These are phyloP conservation scores for Aspergillus bridgeri DNA, from an alignment of 495 filamentous ascomycete species.

Conservation along the genomic window DNA sequence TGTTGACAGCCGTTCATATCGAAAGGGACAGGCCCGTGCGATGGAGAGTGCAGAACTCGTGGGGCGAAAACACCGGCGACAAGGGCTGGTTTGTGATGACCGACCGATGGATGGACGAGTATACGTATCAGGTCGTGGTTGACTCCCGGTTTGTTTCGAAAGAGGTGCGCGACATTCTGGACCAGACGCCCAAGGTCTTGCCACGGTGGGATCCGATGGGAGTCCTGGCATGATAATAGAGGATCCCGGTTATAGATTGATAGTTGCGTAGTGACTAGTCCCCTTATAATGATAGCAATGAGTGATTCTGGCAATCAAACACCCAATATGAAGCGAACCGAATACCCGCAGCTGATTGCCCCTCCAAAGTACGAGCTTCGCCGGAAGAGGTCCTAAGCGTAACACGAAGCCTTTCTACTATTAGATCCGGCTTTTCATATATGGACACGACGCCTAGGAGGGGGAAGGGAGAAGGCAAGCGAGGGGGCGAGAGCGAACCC, in stretches of 20 bases:
- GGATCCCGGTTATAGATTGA: slow-evolving; percentile 1
- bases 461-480: too few species aligned
- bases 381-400: not conserved
- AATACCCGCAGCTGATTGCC: not conserved
- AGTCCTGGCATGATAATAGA: slow-evolving; percentile 56
- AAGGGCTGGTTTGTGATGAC: slow-evolving; percentile 86
- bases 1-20: slow-evolving; percentile 78
- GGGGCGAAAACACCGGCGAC: slow-evolving; percentile 63
- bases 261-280: not conserved
- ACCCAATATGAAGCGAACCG: not conserved
- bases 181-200: slow-evolving; percentile 64
- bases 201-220: slow-evolving; percentile 91
- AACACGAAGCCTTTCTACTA: not conserved
- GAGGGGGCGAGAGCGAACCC: too few species aligned
- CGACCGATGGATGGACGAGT: slow-evolving; percentile 85
- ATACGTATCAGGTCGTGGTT: slow-evolving; percentile 83
- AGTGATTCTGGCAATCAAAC: not conserved
- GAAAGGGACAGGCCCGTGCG: slow-evolving; percentile 60
- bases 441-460: not conserved
- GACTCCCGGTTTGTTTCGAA: slow-evolving; percentile 64
- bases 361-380: not conserved
- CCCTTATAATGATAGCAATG: not conserved
- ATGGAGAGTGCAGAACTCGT: slow-evolving; percentile 85
- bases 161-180: slow-evolving; percentile 64
- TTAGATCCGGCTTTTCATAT: not conserved